Evolutionary conservation across 2,329 filamentous ascomycete species (phyloP).

Genomic region (Monosporascus sp.): DNA sequence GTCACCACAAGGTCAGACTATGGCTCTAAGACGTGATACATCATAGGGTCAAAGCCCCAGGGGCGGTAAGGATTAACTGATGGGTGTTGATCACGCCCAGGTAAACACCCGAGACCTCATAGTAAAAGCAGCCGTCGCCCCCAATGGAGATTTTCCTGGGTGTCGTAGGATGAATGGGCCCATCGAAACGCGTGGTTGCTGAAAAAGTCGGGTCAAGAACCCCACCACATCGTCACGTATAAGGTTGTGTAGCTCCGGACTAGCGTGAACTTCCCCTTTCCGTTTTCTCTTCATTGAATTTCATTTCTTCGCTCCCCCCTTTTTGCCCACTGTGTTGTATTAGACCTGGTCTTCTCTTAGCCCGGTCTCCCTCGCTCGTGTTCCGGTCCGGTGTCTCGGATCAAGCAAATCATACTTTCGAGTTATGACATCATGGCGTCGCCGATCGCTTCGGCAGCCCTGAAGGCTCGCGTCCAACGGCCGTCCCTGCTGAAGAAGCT

Average conservation of each 20-base stretch:
- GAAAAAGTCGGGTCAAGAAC: neutral
- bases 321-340: neutral
- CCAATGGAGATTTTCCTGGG: no score
- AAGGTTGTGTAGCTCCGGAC: neutral
- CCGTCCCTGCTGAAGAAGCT: conserved; percentile 78
- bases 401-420: neutral
- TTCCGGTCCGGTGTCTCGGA: no score
- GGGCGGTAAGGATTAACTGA: no score
- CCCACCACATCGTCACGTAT: neutral
- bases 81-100: no score
- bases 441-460: conserved; percentile 60
- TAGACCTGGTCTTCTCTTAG: neutral
- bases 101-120: no score
- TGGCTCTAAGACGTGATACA: no score
- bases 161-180: neutral
- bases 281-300: neutral
- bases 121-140: no score
- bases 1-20: neutral
- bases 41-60: no score
- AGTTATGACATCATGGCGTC: conserved; percentile 37
- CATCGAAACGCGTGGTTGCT: neutral
- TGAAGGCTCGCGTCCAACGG: conserved; percentile 70
- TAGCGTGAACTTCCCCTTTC: neutral
- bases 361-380: neutral
- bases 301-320: neutral